Percentiles rank a stretch among this genome's conserved stretches.
phyloP scores from a whole-genome alignment of 116 monocot genomes.

The Phalaenopsis hybrid region DNA sequence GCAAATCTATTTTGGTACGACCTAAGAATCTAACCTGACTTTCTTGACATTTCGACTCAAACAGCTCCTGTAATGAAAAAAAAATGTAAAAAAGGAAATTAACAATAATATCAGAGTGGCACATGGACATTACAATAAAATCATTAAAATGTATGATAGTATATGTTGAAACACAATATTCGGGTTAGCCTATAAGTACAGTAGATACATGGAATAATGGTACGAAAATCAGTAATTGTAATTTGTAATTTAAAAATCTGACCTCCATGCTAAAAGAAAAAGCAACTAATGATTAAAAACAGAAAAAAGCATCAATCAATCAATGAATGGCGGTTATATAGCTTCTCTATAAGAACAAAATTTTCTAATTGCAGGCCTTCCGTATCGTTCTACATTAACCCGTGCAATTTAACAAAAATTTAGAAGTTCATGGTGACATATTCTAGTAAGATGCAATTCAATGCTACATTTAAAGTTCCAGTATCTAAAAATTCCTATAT shows the following conservation, averaged over 20 bases:
- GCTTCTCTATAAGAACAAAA: not conserved
- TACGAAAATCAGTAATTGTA: not conserved
- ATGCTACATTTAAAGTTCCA: not conserved
- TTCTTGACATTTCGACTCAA: conserved; percentile 30
- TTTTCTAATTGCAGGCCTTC: not conserved
- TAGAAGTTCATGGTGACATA: not conserved
- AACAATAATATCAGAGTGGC: not conserved
- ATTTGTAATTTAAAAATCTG: not conserved
- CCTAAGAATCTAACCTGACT: conserved; percentile 15
- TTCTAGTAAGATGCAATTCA: not conserved
- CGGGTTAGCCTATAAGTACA: not conserved
- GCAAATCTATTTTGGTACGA: not conserved
- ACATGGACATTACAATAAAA: not conserved
- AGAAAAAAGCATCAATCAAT: not conserved
- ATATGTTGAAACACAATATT: not conserved
- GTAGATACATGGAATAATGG: not conserved
- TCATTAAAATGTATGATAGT: not conserved
- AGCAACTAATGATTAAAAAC: not conserved
- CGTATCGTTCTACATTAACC: not conserved
- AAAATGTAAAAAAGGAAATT: too few species aligned
- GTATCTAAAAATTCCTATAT: not conserved
- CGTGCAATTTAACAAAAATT: not conserved
- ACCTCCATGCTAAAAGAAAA: not conserved
- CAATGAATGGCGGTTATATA: not conserved
- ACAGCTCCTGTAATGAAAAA: conserved; percentile 27